Base-by-base conservation (phyloP, 164 flowering plant species). In the Umbilicus rupestris region DNA sequence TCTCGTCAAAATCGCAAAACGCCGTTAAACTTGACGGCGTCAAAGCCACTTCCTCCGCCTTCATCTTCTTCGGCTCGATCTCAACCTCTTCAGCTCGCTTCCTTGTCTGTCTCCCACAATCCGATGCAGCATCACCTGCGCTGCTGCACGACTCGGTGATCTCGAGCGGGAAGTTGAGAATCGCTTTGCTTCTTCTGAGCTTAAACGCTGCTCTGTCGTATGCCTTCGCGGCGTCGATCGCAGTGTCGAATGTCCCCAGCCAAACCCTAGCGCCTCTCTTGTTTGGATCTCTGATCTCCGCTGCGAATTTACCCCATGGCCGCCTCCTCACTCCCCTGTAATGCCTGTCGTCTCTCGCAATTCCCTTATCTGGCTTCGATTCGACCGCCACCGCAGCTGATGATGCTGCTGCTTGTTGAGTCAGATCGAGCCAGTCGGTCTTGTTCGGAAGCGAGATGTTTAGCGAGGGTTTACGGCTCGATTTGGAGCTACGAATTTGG, bases 301-400 rank as follows among this genome's bases (percentile, higher is more conserved):
- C 84, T 3, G 86, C 86, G 70, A 70, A 82, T 37, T 82, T 82
- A 15, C 85, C 85, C 85, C 85, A 82, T 47, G 85, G 85, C 71
- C 86, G 65, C 17, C 67, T 78, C 5, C 86, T 64, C 8, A 82
- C 86, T 1, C 86, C 86, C 68, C 86, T 76, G 77, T 83, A 83
- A 59, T 83, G 80, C 59, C 30, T 69, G 15, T 45, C 63, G 39
- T 69, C 73, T 28, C 35, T 74, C 10, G 12, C 39, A 20, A 20
- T n/a, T n/a, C n/a, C n/a, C n/a, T n/a, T n/a, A n/a, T n/a, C 63
- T 28, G 68, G 7, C 5, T 45, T 46, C 67, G 4, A 14, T 33
- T n/a, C 45, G 8, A 29, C 29, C 11, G 16, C 45, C n/a, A 39
- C 22, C 20, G 14, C 33, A 35, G 37, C 37, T 35, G 37, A 35